Conservation (phyloP, 2,329 filamentous ascomycete species). For the Colletotrichum brevisporum region DNA sequence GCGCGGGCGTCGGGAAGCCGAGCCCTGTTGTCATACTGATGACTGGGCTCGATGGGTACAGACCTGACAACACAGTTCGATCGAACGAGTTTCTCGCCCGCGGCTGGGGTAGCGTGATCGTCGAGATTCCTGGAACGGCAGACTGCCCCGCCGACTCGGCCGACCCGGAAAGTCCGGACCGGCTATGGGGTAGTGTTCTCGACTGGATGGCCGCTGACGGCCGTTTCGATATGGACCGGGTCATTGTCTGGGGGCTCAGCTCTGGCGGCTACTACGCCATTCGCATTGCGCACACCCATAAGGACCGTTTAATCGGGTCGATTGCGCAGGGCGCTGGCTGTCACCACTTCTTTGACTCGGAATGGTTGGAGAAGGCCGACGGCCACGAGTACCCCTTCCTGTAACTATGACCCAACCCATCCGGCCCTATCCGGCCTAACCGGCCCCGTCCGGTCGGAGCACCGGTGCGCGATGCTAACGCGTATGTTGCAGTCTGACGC, state of each 20-base stretch:
- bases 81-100: constrained; percentile 73
- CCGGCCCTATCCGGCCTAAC: too few relatives aligned
- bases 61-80: constrained; percentile 73
- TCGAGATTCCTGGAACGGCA: constrained; percentile 66
- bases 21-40: constrained; percentile 69
- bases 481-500: constrained; percentile 57
- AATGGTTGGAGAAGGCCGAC: constrained; percentile 72
- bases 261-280: constrained; percentile 78
- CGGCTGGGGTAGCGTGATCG: constrained; percentile 74
- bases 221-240: constrained; percentile 67
- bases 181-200: constrained; percentile 74
- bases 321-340: constrained; percentile 72
- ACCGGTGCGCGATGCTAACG: too few relatives aligned
- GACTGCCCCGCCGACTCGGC: constrained; percentile 75
- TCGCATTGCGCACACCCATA: constrained; percentile 78
- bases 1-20: constrained; percentile 35
- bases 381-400: constrained; percentile 77
- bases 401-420: constrained; percentile 49
- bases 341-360: constrained; percentile 67
- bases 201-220: constrained; percentile 68
- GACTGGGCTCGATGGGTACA: constrained; percentile 74
- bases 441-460: too few relatives aligned
- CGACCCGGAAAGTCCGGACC: constrained; percentile 72
- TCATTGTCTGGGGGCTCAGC: constrained; percentile 76
- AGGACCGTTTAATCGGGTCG: constrained; percentile 63